Evolutionary conservation across 345 rosid genomes (phyloP), one percentile per base, ranked within the genome.

Genomic region (Angophora floribunda): DNA sequence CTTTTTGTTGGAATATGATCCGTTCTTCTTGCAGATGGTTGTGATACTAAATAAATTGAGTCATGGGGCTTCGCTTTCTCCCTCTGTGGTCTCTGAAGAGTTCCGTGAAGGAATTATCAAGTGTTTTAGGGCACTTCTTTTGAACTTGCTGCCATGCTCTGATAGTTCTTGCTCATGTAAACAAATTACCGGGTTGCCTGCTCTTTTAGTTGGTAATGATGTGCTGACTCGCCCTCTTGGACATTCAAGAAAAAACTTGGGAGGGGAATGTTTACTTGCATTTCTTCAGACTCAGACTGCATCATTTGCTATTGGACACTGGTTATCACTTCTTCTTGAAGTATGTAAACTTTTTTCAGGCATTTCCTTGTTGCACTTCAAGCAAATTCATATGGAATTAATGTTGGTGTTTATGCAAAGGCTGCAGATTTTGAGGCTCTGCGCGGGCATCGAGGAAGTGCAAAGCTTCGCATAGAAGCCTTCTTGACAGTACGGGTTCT

Each of bases 241-340:
- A 87, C 52, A 92, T 79, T 87, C 86, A 75, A 75, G 49, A 75
- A 7, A 36, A 75, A 36, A 75, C 4, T 75, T 36, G 82, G 80
- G 88, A 24, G 89, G 92, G 89, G 98, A 95, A 88, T 97, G 99
- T 80, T 95, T 96, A 86, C 92, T 96, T 88, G 93, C 95, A 32
- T 97, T 95, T 95, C 94, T 98, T 88, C 98, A 93, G 91, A 95
- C 98, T 47, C 95, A 93, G 90, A 75, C 91, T 88, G 98, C 99
- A 89, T 92, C 93, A 13, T 93, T 95, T 88, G 98, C 97, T 90
- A 94, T 97, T 87, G 99, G 99, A 86, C 98, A 96, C 92, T 96
- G 98, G 99, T 94, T 97, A 28, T 97, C 99, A 22, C 96, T 96
- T 91, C 97, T 97, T 87, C 96, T 96, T 88, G 92, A 97, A 92